Evolutionary conservation across 2,329 filamentous ascomycete species (phyloP).

Genomic region (Fusarium multiceps): DNA sequence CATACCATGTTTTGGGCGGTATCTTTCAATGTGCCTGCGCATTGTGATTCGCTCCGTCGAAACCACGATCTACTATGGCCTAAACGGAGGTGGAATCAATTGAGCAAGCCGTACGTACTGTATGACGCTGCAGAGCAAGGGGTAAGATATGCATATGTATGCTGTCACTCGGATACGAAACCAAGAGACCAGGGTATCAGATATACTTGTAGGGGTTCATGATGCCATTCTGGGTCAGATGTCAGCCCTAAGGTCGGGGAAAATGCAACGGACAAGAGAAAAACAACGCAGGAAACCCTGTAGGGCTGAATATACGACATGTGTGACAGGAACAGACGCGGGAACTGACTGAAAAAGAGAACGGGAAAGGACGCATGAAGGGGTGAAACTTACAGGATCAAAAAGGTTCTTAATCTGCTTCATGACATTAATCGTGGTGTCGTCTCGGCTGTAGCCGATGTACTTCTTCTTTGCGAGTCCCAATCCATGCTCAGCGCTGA

Average conservation of each 20-base stretch:
- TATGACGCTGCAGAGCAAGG: conserved; percentile 8
- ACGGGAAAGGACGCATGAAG: neutral
- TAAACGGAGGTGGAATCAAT: conserved; percentile 12
- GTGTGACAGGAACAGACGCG: neutral
- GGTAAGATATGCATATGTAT: conserved; percentile 25
- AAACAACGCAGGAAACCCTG: neutral
- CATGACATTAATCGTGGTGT: conserved; percentile 91
- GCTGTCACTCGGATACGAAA: conserved; percentile 27
- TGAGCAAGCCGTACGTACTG: conserved; percentile 16
- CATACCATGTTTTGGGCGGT: neutral
- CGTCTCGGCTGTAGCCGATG: conserved; percentile 90
- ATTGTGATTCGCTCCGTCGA: conserved; percentile 2
- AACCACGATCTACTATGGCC: neutral
- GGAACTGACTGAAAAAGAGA: neutral
- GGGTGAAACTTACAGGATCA: conserved; percentile 78
- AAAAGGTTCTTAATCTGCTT: conserved; percentile 94
- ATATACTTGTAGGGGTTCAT: conserved; percentile 99
- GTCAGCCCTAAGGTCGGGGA: conserved; percentile 42
- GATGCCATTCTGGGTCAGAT: conserved; percentile 80
- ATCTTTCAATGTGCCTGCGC: conserved; percentile 3
- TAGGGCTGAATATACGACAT: conserved; percentile 19
- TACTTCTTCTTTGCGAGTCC: conserved; percentile 96
- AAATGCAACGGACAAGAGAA: conserved; percentile 4
- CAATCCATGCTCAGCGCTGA: conserved; percentile 95
- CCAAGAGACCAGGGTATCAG: conserved; percentile 47